These are phyloP conservation scores for Penicillium verrucosum DNA, from an alignment of 2,329 filamentous ascomycete species.

Conservation along the genomic window DNA sequence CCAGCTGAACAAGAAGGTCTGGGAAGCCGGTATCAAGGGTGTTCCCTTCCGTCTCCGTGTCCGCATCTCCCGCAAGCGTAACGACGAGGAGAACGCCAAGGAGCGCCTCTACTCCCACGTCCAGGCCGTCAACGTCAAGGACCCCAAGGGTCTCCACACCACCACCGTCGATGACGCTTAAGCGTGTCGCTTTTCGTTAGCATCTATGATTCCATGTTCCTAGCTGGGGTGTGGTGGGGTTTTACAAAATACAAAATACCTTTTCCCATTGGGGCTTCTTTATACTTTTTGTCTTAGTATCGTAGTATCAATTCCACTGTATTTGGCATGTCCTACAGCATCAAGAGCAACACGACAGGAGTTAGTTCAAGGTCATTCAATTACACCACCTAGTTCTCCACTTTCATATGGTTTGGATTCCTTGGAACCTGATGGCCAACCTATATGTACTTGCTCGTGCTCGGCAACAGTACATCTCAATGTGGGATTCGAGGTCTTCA, in stretches of 20 bases:
- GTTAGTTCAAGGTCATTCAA: too few relatives aligned
- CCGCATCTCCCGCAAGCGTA: conserved; percentile 98
- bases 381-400: background rate
- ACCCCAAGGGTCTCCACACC: conserved; percentile 95
- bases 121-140: conserved; percentile 99
- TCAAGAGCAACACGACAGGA: background rate
- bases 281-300: background rate
- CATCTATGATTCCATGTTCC: conserved; percentile 28
- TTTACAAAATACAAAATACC: conserved; percentile 28
- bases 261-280: conserved; percentile 17
- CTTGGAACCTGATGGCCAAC: too few relatives aligned
- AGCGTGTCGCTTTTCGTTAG: conserved; percentile 23
- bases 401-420: too few relatives aligned
- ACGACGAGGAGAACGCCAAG: conserved; percentile 99
- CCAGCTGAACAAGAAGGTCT: conserved; percentile 99
- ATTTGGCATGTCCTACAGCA: background rate
- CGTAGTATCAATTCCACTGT: background rate
- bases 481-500: too few relatives aligned
- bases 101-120: conserved; percentile 99
- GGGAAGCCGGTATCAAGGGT: conserved; percentile 98
- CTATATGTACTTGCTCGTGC: too few relatives aligned
- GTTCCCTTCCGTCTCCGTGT: conserved; percentile 95
- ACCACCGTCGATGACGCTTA: conserved; percentile 72
- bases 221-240: conserved; percentile 26
- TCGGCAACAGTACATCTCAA: too few relatives aligned